Conservation (phyloP, 345 rosid genomes). For the Sonneratia alba region DNA sequence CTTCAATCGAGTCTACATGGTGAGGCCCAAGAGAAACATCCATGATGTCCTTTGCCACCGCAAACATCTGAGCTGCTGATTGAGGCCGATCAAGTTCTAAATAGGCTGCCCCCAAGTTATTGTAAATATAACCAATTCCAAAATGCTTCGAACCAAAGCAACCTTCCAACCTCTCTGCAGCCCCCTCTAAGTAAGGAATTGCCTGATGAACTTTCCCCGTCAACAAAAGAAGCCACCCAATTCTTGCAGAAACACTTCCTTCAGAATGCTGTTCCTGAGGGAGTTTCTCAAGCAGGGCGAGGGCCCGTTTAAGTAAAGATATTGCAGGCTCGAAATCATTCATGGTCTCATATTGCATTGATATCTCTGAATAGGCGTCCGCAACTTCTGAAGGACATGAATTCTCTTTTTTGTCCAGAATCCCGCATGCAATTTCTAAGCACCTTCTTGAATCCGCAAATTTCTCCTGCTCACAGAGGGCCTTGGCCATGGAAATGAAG, state of each 20-base stretch:
- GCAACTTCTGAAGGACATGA: conserved; percentile 67
- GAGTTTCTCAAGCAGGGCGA: conserved; percentile 64
- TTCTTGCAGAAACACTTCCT: conserved; percentile 84
- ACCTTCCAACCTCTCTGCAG: conserved; percentile 76
- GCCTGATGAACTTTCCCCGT: conserved; percentile 74
- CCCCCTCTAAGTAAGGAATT: conserved; percentile 81
- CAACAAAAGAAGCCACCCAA: conserved; percentile 84
- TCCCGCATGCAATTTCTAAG: conserved; percentile 68
- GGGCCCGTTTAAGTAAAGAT: conserved; percentile 59
- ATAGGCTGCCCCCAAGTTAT: conserved; percentile 92
- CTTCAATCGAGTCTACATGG: conserved; percentile 77
- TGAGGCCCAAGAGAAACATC: conserved; percentile 92
- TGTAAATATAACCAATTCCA: conserved; percentile 84
- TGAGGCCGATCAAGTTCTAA: conserved; percentile 84
- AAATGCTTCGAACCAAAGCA: conserved; percentile 90
- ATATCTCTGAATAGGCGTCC: conserved; percentile 86
- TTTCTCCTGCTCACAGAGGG: conserved; percentile 54
- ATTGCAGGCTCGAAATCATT: conserved; percentile 77
- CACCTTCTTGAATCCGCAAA: conserved; percentile 61
- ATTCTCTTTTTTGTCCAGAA: conserved; percentile 65
- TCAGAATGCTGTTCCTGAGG: conserved; percentile 86
- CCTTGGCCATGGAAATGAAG: conserved; percentile 82
- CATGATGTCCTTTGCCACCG: conserved; percentile 88
- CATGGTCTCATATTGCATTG: conserved; percentile 82
- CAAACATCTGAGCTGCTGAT: conserved; percentile 93